Evolutionary conservation across 495 filamentous ascomycete species (phyloP).

Genomic region (Tuber indicum): DNA sequence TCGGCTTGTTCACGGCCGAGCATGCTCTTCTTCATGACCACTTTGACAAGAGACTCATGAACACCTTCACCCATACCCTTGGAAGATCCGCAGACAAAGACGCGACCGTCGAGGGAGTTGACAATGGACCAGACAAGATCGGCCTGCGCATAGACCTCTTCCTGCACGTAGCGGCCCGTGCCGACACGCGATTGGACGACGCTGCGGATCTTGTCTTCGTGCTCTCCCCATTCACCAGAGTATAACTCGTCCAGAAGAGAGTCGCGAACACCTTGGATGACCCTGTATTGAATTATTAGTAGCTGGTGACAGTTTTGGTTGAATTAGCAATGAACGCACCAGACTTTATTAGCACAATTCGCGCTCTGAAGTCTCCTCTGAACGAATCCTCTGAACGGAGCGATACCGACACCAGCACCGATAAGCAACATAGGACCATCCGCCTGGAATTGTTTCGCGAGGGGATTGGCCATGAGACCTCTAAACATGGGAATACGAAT

Average conservation of each 20-base stretch:
- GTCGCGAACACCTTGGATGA: constrained; percentile 93
- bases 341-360: constrained; percentile 98
- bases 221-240: constrained; percentile 89
- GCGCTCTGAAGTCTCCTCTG: constrained; percentile 89
- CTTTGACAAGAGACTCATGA: constrained; percentile 70
- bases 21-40: constrained; percentile 73
- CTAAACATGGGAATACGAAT: constrained; percentile 92
- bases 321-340: constrained; percentile 46
- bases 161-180: constrained; percentile 74
- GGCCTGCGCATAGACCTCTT: constrained; percentile 77
- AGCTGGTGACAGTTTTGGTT: background rate
- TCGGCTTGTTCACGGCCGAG: constrained; percentile 64
- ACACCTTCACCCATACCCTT: constrained; percentile 98
- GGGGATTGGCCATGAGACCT: constrained; percentile 94
- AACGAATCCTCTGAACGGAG: constrained; percentile 94
- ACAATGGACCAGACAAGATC: constrained; percentile 96
- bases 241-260: constrained; percentile 90
- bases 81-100: constrained; percentile 91
- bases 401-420: constrained; percentile 92
- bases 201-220: constrained; percentile 84
- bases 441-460: constrained; percentile 77
- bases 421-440: constrained; percentile 97
- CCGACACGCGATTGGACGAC: constrained; percentile 82
- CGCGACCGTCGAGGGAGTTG: constrained; percentile 82
- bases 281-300: constrained; percentile 43